These are phyloP conservation scores for Blastomyces emzantsi DNA, from an alignment of 2,329 filamentous ascomycete species.

Conservation along the genomic window DNA sequence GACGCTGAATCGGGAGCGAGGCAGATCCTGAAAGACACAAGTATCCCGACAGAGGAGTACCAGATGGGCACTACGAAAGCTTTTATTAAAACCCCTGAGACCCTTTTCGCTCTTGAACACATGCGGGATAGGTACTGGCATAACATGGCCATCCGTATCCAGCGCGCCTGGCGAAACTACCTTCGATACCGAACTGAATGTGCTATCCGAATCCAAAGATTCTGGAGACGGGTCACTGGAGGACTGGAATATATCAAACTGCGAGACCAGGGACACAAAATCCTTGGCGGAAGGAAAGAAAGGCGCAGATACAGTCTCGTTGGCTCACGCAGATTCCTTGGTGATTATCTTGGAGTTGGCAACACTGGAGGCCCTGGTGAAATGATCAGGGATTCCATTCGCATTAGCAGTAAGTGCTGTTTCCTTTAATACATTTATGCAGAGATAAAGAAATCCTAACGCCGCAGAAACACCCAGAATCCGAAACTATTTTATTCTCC, in stretches of 20 bases:
- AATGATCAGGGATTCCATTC: slow-evolving; percentile 65
- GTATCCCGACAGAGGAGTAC: slow-evolving; percentile 89
- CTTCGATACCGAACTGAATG: slow-evolving; percentile 86
- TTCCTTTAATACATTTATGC: background rate
- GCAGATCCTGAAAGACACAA: slow-evolving; percentile 93
- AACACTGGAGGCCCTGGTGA: slow-evolving; percentile 71
- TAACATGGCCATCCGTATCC: slow-evolving; percentile 97
- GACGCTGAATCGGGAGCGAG: slow-evolving; percentile 78
- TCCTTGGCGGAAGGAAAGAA: slow-evolving; percentile 81
- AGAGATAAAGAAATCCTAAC: background rate
- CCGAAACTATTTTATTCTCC: slow-evolving; percentile 74
- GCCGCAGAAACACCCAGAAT: slow-evolving; percentile 22
- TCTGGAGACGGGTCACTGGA: slow-evolving; percentile 89
- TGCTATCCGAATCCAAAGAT: slow-evolving; percentile 85
- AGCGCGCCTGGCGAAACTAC: slow-evolving; percentile 95
- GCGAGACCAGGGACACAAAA: slow-evolving; percentile 74
- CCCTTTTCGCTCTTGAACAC: slow-evolving; percentile 88
- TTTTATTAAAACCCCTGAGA: slow-evolving; percentile 97
- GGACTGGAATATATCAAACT: slow-evolving; percentile 83
- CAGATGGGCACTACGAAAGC: slow-evolving; percentile 96
- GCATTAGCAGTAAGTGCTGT: slow-evolving; percentile 50
- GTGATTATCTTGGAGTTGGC: slow-evolving; percentile 86
- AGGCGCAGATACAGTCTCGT: slow-evolving; percentile 82
- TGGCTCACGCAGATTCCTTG: slow-evolving; percentile 83
- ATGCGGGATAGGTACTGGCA: slow-evolving; percentile 99